Evolutionary conservation across 202 grass and related monocot genomes (phyloP).

Genomic region (Zoysia matrella): DNA sequence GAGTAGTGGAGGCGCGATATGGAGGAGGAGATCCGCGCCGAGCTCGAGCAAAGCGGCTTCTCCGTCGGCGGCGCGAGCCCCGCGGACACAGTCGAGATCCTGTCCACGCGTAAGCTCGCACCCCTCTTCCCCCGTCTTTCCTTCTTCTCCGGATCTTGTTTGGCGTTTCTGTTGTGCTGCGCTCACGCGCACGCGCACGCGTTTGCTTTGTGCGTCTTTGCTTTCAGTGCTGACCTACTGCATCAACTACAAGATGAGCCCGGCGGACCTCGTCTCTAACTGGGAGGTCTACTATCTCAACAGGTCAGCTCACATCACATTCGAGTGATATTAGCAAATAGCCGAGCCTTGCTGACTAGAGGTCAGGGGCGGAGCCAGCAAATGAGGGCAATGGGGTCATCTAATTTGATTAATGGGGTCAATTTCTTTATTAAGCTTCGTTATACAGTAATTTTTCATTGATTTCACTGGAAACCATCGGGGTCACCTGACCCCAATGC

Average conservation of each 20-base stretch:
- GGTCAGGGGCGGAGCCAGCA: no score
- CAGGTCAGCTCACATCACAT: constrained; percentile 45
- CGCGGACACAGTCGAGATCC: constrained; percentile 63
- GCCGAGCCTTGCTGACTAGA: no score
- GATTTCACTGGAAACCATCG: no score
- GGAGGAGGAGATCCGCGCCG: constrained; percentile 84
- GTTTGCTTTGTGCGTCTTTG: not conserved
- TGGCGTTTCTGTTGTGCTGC: not conserved
- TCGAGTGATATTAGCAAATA: not conserved
- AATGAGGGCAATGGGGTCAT: no score
- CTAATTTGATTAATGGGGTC: no score
- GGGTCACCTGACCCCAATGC: no score
- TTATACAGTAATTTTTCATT: no score
- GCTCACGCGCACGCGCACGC: not conserved
- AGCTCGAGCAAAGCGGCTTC: constrained; percentile 82
- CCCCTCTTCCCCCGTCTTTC: not conserved
- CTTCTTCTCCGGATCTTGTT: not conserved
- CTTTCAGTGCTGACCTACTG: constrained; percentile 84
- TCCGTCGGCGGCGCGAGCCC: constrained; percentile 56
- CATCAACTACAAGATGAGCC: constrained; percentile 94
- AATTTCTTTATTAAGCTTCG: no score
- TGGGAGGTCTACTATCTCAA: constrained; percentile 97
- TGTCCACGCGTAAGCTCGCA: constrained; percentile 61
- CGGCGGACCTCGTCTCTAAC: constrained; percentile 78
- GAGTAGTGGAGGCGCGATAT: constrained; percentile 32